Evolutionary conservation across 2,329 filamentous ascomycete genomes (phyloP).

Genomic region (Pseudocercospora fijiensis): DNA sequence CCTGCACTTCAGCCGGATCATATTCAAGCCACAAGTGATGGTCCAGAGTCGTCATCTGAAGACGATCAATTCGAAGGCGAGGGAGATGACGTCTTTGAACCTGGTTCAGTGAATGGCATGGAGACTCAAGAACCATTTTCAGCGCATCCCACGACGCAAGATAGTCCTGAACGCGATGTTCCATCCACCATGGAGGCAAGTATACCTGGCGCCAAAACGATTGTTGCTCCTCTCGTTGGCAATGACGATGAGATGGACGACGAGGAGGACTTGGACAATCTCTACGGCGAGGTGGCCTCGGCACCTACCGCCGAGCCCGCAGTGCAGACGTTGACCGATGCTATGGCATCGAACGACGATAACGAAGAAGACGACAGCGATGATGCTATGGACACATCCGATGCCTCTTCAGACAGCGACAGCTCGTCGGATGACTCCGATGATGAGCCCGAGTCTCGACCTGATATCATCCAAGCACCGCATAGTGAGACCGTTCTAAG

Average conservation of each 20-base stretch:
- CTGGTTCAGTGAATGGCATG: neutral
- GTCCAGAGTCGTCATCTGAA: neutral
- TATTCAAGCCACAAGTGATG: constrained; percentile 7
- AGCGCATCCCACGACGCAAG: neutral
- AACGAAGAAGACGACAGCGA: constrained; percentile 22
- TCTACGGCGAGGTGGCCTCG: constrained; percentile 1
- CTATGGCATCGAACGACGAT: neutral
- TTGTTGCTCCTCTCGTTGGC: neutral
- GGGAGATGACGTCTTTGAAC: neutral
- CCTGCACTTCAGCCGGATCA: neutral
- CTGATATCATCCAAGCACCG: neutral
- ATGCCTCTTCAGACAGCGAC: constrained; percentile 16
- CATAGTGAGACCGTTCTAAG: neutral
- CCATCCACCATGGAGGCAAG: neutral
- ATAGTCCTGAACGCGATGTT: neutral
- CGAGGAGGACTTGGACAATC: constrained; percentile 17
- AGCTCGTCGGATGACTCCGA: constrained; percentile 3
- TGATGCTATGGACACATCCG: constrained; percentile 28
- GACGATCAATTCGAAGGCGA: neutral
- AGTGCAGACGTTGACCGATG: constrained; percentile 4
- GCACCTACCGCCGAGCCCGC: constrained; percentile 3
- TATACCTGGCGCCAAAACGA: neutral
- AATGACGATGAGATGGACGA: constrained; percentile 4
- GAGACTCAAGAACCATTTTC: neutral
- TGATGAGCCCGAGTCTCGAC: neutral